Conservation (phyloP, 352 stramenopile species). For the Phytophthora pisi region DNA sequence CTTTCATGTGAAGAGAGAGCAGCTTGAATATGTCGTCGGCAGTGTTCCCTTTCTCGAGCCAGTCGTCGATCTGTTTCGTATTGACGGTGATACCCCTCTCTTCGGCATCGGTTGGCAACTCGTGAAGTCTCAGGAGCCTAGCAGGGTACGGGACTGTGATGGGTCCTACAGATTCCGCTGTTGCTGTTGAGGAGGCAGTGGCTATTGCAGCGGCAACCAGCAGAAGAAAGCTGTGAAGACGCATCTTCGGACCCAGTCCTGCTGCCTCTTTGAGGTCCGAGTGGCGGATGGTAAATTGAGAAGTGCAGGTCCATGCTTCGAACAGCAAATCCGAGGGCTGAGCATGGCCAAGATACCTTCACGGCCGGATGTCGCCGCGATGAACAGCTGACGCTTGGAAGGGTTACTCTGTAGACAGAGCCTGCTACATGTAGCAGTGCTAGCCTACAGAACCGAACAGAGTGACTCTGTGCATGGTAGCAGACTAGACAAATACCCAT, state of each 20-base stretch:
- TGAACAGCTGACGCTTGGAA: not conserved
- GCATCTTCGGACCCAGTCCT: not conserved
- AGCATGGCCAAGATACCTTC: not conserved
- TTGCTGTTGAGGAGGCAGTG: not conserved
- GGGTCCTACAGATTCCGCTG: not conserved
- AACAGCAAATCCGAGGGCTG: not conserved
- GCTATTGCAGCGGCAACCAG: not conserved
- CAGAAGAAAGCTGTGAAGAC: not conserved
- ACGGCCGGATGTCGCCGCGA: not conserved
- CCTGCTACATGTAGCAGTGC: no score
- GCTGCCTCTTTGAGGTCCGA: not conserved
- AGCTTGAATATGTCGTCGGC: not conserved
- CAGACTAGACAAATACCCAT: no score
- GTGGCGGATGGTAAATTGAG: not conserved
- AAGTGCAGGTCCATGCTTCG: not conserved
- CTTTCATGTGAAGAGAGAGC: not conserved
- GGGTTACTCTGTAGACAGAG: no score
- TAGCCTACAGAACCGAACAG: no score
- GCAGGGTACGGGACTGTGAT: not conserved
- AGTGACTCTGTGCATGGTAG: no score
- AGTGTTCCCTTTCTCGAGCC: not conserved
- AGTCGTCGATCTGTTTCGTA: not conserved
- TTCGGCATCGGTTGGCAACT: not conserved
- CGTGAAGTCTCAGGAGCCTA: not conserved
- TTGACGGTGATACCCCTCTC: not conserved